phyloP scores from a whole-genome alignment of 371 early-diverging fungal genomes.

The Zychaea mexicana region DNA sequence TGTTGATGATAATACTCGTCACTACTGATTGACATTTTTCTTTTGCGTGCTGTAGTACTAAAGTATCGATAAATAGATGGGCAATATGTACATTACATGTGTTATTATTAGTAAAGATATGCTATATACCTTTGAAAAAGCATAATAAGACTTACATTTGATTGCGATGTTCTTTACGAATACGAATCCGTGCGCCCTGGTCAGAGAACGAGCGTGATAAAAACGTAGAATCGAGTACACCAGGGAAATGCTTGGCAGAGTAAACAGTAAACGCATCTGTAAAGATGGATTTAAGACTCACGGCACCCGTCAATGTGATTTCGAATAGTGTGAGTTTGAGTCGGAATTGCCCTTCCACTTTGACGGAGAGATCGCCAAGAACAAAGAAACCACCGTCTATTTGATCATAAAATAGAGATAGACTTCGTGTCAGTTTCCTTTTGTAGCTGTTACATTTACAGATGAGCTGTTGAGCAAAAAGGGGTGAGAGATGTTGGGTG shows the following conservation, averaged over 20 bases:
- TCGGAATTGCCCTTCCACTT: constrained; percentile 87
- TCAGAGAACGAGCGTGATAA: constrained; percentile 52
- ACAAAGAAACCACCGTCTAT: constrained; percentile 92
- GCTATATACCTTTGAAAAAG: too few species aligned
- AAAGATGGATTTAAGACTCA: constrained; percentile 31
- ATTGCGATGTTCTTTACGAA: constrained; percentile 52
- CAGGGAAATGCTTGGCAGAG: constrained; percentile 89
- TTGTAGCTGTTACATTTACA: too few species aligned
- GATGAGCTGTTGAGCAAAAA: too few species aligned
- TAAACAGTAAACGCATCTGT: constrained; percentile 78
- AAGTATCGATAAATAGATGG: background rate
- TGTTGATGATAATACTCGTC: background rate
- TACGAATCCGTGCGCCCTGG: constrained; percentile 53
- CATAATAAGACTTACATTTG: constrained; percentile 31
- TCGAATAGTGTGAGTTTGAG: constrained; percentile 90
- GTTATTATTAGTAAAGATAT: too few species aligned
- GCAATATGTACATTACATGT: too few species aligned
- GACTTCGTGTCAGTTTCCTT: too few species aligned
- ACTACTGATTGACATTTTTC: constrained; percentile 23
- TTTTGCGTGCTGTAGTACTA: constrained; percentile 19
- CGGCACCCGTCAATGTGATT: constrained; percentile 60
- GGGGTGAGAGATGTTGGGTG: background rate
- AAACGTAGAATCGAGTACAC: constrained; percentile 73
- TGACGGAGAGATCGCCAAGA: constrained; percentile 91
- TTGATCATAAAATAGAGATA: background rate